Evolutionary conservation across 768 basidiomycete genomes (phyloP), one percentile per base, ranked within the genome.

Genomic region (Hygrophorus pudorinus): DNA sequence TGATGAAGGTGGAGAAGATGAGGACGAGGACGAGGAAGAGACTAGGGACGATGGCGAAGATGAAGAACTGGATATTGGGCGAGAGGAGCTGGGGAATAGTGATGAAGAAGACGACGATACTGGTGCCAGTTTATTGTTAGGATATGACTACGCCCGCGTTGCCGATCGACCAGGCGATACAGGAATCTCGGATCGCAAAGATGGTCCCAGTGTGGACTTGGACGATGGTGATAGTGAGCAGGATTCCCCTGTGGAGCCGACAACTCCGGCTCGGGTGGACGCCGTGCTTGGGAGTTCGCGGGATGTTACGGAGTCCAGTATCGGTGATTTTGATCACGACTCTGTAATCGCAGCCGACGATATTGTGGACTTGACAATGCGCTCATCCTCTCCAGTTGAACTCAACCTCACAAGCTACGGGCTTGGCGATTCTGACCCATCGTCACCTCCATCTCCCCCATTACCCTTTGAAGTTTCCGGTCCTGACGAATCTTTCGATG

Each of bases 1-100:
- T 41, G 66, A 65, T 7, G 63, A 54, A 6, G 53, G 51, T 3
- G 57, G 58, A 5, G 60, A 56, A 7, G 65, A 59, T 7, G 57
- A 52, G 11, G 61, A 53, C 1, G 59, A 55, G 1, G 62, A 48
- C 0, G 58, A 53, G 4, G 60, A 53, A 2, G 59, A 52, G 0
- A 57, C 8, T 6, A 62, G 57, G 8, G 60, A 59, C 2, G 66
- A 59, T 1, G 67, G 62, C 21, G 59, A 37, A 10, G 47, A 48
- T 28, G 28, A 24, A 18, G 42, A 27, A 14, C 18, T 24, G 7
- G 24, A 24, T 7, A 7, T 24, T 24, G 7, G 3, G 24, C 24
- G 7, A 24, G 24, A 33, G 11, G 45, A 44, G 31, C 17, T 12
- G 1, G 27, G 28, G 1, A 37, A 12, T 11, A 3, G 29, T 10